Evolutionary conservation across 2,329 filamentous ascomycete species (phyloP), one percentile per base, ranked within the genome.

Genomic region (Talaromyces sp.): DNA sequence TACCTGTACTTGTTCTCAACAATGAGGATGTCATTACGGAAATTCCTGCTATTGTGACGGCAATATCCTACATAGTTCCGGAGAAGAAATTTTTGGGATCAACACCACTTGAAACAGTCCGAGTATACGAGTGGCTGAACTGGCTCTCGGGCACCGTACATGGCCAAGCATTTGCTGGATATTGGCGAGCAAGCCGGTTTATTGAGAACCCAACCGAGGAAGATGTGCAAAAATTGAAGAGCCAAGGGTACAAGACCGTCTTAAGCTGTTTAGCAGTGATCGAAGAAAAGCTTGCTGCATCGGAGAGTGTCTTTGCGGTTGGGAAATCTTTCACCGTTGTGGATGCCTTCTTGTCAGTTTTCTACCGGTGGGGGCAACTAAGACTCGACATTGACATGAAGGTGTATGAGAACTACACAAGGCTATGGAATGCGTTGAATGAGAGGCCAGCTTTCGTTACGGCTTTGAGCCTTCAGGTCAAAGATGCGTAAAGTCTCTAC

Each of bases 71-170:
- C 21, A 19, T 21, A 9, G 43, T 49, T 49, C 70, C 71, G 1
- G 64, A 70, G 2, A 60, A 61, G 8, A 60, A 70, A 7, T 58
- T 76, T 21, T 49, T 74, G 26, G 73, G 74, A 10, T 63, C 57
- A 27, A 71, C 67, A 1, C 61, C 61, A 0, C 29, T 73, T 2
- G 72, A 77, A 13, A 69, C 56, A 1, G 62, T 71, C 14, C 68
- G 70, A 8, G 64, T 68, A 2, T 71, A 71, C 29, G 74, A 76
- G 59, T 77, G 75, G 75, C 53, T 75, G 53, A 70, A 68, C 54
- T 77, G 68, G 63, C 32, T 77, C 1, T 70, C 71, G 3, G 71
- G 71, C 0, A 70, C 67, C 0, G 21, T 76, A 7, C 73, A 77
- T 61, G 67, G 64, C 0, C 62, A 64, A 9, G 70, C 54, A 1